These are phyloP conservation scores for Gryganskiella cystojenkinii DNA, from an alignment of 192 early-diverging fungal species.

Conservation along the genomic window DNA sequence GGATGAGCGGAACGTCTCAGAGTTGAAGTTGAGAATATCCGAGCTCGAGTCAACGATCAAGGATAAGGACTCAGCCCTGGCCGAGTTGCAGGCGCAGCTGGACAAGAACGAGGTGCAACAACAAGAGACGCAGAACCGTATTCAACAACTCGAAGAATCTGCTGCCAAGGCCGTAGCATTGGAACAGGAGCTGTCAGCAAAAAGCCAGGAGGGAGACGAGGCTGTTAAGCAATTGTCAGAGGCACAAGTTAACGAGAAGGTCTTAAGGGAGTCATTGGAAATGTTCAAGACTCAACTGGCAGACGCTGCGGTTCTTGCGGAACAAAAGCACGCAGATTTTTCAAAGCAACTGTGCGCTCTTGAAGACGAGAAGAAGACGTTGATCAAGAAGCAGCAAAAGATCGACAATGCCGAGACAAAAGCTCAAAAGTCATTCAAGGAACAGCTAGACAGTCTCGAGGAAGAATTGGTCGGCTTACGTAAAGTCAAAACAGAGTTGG, in stretches of 20 bases:
- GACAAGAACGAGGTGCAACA: slow-evolving; percentile 17
- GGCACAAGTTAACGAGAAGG: slow-evolving; percentile 12
- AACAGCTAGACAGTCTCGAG: background rate
- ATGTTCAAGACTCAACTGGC: background rate
- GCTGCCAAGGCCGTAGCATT: background rate
- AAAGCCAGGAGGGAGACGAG: slow-evolving; percentile 8
- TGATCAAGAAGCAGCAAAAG: background rate
- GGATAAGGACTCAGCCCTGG: slow-evolving; percentile 13
- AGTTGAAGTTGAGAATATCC: slow-evolving; percentile 17
- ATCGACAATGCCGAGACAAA: slow-evolving; percentile 2
- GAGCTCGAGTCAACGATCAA: slow-evolving; percentile 22
- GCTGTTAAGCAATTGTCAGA: slow-evolving; percentile 25
- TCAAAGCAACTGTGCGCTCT: background rate
- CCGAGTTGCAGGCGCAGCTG: slow-evolving; percentile 11
- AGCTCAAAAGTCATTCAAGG: background rate
- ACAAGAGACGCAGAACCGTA: slow-evolving; percentile 13
- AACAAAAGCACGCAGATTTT: background rate
- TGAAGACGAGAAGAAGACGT: background rate
- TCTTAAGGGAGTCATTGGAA: background rate
- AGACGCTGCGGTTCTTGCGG: background rate
- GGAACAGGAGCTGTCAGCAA: slow-evolving; percentile 9
- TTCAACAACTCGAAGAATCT: slow-evolving; percentile 24
- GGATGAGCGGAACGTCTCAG: slow-evolving; percentile 1
- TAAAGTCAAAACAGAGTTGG: slow-evolving; percentile 33
- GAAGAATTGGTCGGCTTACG: slow-evolving; percentile 20